Conservation (phyloP, 495 filamentous ascomycete genomes). For the Chaetomium fimeti region DNA sequence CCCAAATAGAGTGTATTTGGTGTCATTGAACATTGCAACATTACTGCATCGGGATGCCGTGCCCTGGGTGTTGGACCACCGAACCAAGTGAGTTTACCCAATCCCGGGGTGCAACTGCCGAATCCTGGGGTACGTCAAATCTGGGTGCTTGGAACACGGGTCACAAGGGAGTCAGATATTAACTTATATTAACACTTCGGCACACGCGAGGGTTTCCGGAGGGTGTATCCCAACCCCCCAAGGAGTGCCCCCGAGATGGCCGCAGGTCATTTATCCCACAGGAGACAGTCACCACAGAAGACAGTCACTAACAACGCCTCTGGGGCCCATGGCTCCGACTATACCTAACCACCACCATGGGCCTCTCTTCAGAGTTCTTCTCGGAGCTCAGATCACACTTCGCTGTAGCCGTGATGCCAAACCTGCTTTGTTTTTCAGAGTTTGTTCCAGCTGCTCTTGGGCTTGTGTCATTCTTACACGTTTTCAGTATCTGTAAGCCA, state of each 20-base stretch:
- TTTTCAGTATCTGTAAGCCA: too few species aligned
- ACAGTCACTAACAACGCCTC: too few species aligned
- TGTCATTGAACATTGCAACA: neutral
- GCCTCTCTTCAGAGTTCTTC: too few species aligned
- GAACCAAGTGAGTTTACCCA: constrained; percentile 10
- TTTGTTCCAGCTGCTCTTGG: too few species aligned
- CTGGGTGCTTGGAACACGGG: neutral
- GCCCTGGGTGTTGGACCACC: neutral
- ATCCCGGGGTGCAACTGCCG: constrained; percentile 17
- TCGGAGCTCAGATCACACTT: too few species aligned
- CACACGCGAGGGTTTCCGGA: neutral
- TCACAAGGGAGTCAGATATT: constrained; percentile 5
- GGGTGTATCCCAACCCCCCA: neutral
- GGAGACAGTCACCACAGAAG: too few species aligned
- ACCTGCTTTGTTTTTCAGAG: too few species aligned
- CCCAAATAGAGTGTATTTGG: neutral
- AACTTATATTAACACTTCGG: constrained; percentile 14
- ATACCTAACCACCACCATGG: too few species aligned
- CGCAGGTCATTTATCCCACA: neutral
- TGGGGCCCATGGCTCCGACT: too few species aligned
- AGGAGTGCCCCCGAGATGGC: neutral
- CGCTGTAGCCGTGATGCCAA: too few species aligned
- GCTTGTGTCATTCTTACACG: too few species aligned
- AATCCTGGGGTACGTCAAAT: neutral
- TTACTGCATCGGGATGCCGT: neutral